Percentiles rank a stretch among this genome's conserved stretches.
phyloP scores from a whole-genome alignment of 1,284 basidiomycete genomes.

The Rhodotorula sp. region DNA sequence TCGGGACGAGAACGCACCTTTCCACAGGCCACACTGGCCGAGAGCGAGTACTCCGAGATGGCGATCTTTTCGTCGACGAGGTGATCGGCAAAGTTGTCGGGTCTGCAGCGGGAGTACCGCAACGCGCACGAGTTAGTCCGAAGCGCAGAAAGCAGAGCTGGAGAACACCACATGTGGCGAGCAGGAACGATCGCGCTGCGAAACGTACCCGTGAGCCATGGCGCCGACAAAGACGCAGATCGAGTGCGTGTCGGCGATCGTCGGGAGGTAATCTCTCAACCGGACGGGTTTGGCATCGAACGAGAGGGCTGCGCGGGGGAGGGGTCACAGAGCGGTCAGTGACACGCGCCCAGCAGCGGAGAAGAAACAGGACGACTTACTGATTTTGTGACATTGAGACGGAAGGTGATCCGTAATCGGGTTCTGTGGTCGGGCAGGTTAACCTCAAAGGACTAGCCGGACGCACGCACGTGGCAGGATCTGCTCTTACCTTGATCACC shows the following conservation, averaged over 20 bases:
- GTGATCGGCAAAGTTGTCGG: conserved; percentile 97
- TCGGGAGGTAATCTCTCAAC: conserved; percentile 77
- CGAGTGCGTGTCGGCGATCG: conserved; percentile 79
- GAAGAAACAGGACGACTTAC: conserved; percentile 55
- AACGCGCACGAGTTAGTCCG: too few relatives aligned
- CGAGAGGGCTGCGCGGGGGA: conserved; percentile 66
- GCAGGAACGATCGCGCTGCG: too few relatives aligned
- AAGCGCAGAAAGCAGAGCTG: too few relatives aligned
- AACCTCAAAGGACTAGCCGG: too few relatives aligned
- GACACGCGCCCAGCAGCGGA: background rate
- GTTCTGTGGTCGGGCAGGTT: too few relatives aligned
- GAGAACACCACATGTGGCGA: too few relatives aligned
- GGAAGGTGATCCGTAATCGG: conserved; percentile 95
- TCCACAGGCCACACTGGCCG: conserved; percentile 85
- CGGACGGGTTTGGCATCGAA: conserved; percentile 84
- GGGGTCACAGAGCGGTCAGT: background rate
- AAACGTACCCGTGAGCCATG: conserved; percentile 76
- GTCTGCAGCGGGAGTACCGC: conserved; percentile 49
- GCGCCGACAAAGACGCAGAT: conserved; percentile 96
- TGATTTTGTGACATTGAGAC: conserved; percentile 91
- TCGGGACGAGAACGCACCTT: conserved; percentile 62
- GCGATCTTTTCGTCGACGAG: conserved; percentile 95
- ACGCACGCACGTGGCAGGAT: background rate
- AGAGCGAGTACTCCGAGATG: conserved; percentile 91
- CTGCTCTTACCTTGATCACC: conserved; percentile 72